A percentile compares a stretch with the other conserved stretches of the same genome.
Conservation (phyloP, 352 stramenopile genomes). For the Pythium periplocum region DNA sequence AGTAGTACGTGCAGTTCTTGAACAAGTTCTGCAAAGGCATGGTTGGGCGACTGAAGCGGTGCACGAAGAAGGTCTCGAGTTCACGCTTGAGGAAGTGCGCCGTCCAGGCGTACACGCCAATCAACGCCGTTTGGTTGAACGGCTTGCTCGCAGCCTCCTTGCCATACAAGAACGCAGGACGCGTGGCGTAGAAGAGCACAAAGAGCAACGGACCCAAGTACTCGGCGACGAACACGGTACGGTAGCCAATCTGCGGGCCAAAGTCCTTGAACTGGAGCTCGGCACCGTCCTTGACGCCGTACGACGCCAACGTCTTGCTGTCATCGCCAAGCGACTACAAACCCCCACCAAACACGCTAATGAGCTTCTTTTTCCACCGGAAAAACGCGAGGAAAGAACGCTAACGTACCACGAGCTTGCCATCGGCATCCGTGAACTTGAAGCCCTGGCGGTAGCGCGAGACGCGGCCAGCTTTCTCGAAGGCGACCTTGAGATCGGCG, state of each 20-base stretch:
- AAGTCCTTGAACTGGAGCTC: conserved; percentile 77
- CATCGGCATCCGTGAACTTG: conserved; percentile 37
- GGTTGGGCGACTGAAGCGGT: conserved; percentile 82
- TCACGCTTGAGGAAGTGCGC: conserved; percentile 86
- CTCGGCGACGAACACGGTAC: conserved; percentile 84
- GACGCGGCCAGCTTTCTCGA: conserved; percentile 43
- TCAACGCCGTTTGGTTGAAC: conserved; percentile 36
- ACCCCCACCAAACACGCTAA: not conserved
- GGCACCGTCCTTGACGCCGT: conserved; percentile 43
- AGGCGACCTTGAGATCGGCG: conserved; percentile 45
- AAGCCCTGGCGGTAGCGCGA: conserved; percentile 57
- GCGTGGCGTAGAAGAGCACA: conserved; percentile 68
- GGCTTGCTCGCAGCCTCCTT: conserved; percentile 27
- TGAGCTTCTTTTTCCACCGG: not conserved
- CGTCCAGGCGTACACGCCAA: conserved; percentile 62
- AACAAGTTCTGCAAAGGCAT: conserved; percentile 88
- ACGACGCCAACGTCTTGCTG: conserved; percentile 41
- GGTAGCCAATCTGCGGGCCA: conserved; percentile 84
- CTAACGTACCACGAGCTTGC: conserved; percentile 25
- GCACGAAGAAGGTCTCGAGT: conserved; percentile 86
- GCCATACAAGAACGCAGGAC: conserved; percentile 73
- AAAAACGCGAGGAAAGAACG: not conserved
- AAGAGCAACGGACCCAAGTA: conserved; percentile 85
- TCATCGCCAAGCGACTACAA: conserved; percentile 51
- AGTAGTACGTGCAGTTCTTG: conserved; percentile 91